Evolutionary conservation across 768 basidiomycete species (phyloP).

Genomic region (Polyporus arcularius): DNA sequence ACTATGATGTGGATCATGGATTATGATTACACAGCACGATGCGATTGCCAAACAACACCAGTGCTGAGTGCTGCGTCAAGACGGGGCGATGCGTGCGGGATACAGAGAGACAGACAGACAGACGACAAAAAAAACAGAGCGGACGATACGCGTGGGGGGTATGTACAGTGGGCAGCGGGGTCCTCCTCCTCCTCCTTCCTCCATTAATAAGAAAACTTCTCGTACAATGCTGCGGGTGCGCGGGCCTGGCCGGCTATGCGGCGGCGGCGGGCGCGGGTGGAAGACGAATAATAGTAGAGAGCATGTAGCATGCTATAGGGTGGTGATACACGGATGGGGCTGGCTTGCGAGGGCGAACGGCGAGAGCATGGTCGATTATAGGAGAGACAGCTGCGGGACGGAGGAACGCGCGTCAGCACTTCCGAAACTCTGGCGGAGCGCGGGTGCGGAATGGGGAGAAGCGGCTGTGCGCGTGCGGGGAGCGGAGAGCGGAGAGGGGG

Average conservation of each 20-base stretch:
- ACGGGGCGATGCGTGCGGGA: slow-evolving; percentile 10
- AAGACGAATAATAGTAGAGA: slow-evolving; percentile 21
- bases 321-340: slow-evolving; percentile 27
- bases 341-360: slow-evolving; percentile 24
- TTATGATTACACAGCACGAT: too few species aligned
- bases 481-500: slow-evolving; percentile 9
- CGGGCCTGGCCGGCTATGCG: too few species aligned
- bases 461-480: background rate
- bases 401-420: slow-evolving; percentile 15
- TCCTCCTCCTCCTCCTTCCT: slow-evolving; percentile 1
- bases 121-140: slow-evolving; percentile 14
- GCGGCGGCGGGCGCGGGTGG: slow-evolving; percentile 4
- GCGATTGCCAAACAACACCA: too few species aligned
- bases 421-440: slow-evolving; percentile 2
- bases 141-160: slow-evolving; percentile 10
- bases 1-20: too few species aligned
- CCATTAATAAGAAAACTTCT: slow-evolving; percentile 1
- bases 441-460: slow-evolving; percentile 2
- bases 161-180: slow-evolving; percentile 23
- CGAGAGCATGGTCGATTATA: slow-evolving; percentile 23
- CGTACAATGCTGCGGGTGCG: slow-evolving; percentile 16
- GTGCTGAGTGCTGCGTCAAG: background rate
- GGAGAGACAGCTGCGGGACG: slow-evolving; percentile 12
- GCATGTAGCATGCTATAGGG: slow-evolving; percentile 19
- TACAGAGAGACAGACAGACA: slow-evolving; percentile 16